Conservation (phyloP, 345 rosid species). For the Geranium brycei region DNA sequence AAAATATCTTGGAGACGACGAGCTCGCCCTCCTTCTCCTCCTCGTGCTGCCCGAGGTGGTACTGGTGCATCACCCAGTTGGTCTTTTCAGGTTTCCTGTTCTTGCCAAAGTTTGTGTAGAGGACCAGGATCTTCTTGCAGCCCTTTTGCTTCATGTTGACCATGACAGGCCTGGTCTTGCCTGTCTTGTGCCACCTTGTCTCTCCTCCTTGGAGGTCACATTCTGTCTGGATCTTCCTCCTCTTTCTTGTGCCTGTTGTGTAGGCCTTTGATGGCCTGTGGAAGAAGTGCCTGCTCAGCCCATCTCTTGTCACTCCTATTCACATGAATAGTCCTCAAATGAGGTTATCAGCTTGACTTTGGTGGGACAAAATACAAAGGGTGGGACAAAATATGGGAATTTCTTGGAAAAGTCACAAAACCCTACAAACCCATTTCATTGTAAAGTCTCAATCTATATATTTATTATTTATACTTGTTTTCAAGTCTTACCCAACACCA, state of each 20-base stretch:
- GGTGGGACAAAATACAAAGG: no score
- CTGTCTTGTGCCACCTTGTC: conserved; percentile 93
- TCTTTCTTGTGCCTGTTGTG: conserved; percentile 88
- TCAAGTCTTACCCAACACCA: no score
- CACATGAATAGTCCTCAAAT: conserved; percentile 17
- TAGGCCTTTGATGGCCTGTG: conserved; percentile 91
- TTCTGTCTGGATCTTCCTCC: conserved; percentile 75
- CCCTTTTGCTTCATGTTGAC: conserved; percentile 77
- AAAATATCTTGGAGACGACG: conserved; percentile 81
- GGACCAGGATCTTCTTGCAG: conserved; percentile 75
- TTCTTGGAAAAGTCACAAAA: no score
- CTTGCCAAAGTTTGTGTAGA: conserved; percentile 79
- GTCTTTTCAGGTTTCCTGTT: conserved; percentile 84
- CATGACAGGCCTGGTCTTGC: conserved; percentile 85
- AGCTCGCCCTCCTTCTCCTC: conserved; percentile 95
- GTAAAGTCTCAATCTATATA: no score
- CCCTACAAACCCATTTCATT: no score
- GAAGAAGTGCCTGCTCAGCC: conserved; percentile 79
- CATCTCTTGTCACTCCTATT: conserved; percentile 82
- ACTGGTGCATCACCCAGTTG: conserved; percentile 95
- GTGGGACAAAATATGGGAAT: no score
- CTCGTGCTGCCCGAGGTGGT: conserved; percentile 69
- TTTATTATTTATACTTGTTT: no score
- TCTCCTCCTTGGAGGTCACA: conserved; percentile 66
- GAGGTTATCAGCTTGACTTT: conserved; percentile 18